Evolutionary conservation across 2,329 filamentous ascomycete species (phyloP).

Genomic region (Ophiostoma ips): DNA sequence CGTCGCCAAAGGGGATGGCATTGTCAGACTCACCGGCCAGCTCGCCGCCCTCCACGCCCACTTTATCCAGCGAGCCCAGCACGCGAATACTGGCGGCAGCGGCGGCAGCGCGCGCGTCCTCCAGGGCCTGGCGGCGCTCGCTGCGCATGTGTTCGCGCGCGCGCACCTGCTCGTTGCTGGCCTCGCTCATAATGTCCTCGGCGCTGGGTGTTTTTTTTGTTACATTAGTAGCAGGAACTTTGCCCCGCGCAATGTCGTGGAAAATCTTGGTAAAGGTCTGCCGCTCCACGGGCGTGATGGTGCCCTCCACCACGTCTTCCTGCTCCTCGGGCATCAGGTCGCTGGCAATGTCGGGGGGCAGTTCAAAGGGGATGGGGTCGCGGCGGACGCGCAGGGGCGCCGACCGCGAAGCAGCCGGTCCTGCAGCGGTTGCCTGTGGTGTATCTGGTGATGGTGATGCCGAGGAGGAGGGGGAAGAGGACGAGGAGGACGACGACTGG

Average conservation of each 20-base stretch:
- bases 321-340: conserved; percentile 11
- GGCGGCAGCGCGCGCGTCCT: neutral
- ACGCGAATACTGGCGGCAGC: neutral
- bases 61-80: neutral
- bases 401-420: neutral
- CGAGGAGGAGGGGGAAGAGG: neutral
- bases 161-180: neutral
- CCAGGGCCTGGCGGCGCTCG: neutral
- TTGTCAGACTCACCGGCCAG: neutral
- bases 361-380: conserved; percentile 39
- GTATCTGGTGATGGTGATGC: too few relatives aligned
- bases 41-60: neutral
- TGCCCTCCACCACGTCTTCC: conserved; percentile 23
- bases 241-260: conserved; percentile 33
- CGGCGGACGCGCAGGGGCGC: neutral
- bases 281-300: conserved; percentile 43
- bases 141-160: conserved; percentile 10
- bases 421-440: neutral
- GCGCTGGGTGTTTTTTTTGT: neutral
- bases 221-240: too few relatives aligned
- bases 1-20: neutral
- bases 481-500: neutral
- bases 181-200: conserved; percentile 13
- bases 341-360: conserved; percentile 23
- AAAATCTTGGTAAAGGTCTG: conserved; percentile 41